Evolutionary conservation across 2,329 filamentous ascomycete genomes (phyloP).

Genomic region (Cladobotryum mycophilum): DNA sequence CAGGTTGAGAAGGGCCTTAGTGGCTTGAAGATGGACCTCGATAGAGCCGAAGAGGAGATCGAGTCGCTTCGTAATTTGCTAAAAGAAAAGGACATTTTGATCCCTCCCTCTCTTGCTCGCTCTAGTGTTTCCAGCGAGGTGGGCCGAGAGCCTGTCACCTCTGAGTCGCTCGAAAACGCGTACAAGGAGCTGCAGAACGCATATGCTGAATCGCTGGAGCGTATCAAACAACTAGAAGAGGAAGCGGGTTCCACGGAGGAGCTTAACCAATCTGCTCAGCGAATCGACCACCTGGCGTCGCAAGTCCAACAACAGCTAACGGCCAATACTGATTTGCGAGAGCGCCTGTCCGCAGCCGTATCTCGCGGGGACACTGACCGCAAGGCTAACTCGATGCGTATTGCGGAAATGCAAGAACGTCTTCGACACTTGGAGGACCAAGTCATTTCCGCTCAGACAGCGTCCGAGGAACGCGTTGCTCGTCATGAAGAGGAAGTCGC

Average conservation of each 20-base stretch:
- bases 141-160: constrained; percentile 47
- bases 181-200: constrained; percentile 70
- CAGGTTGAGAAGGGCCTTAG: constrained; percentile 85
- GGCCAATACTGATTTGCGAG: constrained; percentile 68
- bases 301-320: constrained; percentile 76
- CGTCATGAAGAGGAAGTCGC: constrained; percentile 83
- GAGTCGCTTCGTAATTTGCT: constrained; percentile 72
- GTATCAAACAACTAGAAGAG: constrained; percentile 58
- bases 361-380: constrained; percentile 79
- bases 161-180: constrained; percentile 64
- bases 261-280: constrained; percentile 64
- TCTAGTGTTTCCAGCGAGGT: constrained; percentile 28
- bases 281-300: constrained; percentile 71
- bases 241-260: constrained; percentile 51
- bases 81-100: constrained; percentile 73
- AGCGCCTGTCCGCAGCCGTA: constrained; percentile 72
- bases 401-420: constrained; percentile 74
- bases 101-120: constrained; percentile 54
- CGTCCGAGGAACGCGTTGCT: constrained; percentile 75
- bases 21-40: constrained; percentile 92
- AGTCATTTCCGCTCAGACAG: constrained; percentile 73
- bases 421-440: constrained; percentile 80
- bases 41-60: constrained; percentile 91
- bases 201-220: constrained; percentile 59
- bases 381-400: constrained; percentile 70